Percentiles rank a stretch among this genome's conserved stretches.
Evolutionary conservation across 768 basidiomycete genomes (phyloP).

Genomic region (Kwoniella europaea): DNA sequence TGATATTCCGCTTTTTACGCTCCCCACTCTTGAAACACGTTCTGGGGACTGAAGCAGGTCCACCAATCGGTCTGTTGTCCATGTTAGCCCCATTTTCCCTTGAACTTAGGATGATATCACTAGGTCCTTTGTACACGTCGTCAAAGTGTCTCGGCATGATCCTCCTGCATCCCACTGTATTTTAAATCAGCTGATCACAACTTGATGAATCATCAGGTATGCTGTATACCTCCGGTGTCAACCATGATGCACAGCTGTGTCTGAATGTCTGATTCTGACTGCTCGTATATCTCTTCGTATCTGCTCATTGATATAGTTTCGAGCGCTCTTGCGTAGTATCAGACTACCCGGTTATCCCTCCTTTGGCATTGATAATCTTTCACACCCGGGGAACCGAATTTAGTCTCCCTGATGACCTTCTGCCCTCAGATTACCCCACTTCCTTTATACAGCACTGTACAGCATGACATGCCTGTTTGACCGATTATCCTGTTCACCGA

Average conservation of each 20-base stretch:
- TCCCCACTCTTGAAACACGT: not conserved
- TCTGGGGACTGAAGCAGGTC: too few relatives aligned
- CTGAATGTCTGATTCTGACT: not conserved
- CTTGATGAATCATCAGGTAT: too few relatives aligned
- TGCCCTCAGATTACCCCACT: not conserved
- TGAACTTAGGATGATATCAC: not conserved
- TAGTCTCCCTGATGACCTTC: not conserved
- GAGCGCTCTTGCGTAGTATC: not conserved
- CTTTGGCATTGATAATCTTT: not conserved
- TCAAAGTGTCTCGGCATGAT: not conserved
- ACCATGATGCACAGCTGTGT: not conserved
- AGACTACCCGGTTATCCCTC: not conserved
- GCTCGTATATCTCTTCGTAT: not conserved
- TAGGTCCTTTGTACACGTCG: not conserved
- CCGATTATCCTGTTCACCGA: not conserved
- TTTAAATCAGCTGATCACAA: too few relatives aligned
- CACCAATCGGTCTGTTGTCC: too few relatives aligned
- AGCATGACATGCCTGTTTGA: not conserved
- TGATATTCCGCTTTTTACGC: not conserved
- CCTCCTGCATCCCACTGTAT: too few relatives aligned
- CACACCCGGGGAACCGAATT: not conserved
- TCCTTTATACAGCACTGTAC: not conserved
- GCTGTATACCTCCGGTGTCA: too few relatives aligned
- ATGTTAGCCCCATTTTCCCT: too few relatives aligned
- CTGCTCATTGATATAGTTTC: not conserved